phyloP scores from a whole-genome alignment of 768 basidiomycete genomes.

The Boletus sp. region DNA sequence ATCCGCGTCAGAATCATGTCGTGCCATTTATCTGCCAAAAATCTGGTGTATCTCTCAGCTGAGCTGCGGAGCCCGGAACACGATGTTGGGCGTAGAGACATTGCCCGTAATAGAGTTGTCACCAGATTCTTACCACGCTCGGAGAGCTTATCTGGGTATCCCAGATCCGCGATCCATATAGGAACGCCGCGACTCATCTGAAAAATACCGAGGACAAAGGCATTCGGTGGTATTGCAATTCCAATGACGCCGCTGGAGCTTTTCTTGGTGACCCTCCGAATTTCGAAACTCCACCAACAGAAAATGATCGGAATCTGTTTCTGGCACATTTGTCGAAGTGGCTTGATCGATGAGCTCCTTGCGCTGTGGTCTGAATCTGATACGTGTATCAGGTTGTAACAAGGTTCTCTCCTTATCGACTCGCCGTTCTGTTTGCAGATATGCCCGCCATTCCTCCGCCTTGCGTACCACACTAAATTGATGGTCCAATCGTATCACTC shows the following conservation, averaged over 20 bases:
- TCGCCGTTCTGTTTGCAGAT: not conserved
- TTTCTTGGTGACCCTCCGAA: too few relatives aligned
- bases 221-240: not conserved
- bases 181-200: constrained; percentile 6
- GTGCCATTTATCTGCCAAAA: too few relatives aligned
- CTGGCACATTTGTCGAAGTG: not conserved
- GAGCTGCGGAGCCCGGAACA: not conserved
- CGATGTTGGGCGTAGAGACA: constrained; percentile 12
- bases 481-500: not conserved
- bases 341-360: not conserved
- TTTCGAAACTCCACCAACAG: too few relatives aligned
- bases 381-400: not conserved
- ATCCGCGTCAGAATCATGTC: not conserved
- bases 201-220: not conserved
- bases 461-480: not conserved
- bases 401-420: not conserved
- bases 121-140: not conserved
- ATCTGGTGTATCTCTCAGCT: too few relatives aligned
- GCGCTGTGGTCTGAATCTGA: not conserved
- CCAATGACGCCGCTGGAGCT: not conserved
- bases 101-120: not conserved
- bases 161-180: constrained; percentile 19
- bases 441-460: not conserved
- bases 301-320: not conserved
- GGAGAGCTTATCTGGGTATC: constrained; percentile 21